Evolutionary conservation across 1,284 basidiomycete genomes (phyloP).

Genomic region (Ceratobasidium sp.): DNA sequence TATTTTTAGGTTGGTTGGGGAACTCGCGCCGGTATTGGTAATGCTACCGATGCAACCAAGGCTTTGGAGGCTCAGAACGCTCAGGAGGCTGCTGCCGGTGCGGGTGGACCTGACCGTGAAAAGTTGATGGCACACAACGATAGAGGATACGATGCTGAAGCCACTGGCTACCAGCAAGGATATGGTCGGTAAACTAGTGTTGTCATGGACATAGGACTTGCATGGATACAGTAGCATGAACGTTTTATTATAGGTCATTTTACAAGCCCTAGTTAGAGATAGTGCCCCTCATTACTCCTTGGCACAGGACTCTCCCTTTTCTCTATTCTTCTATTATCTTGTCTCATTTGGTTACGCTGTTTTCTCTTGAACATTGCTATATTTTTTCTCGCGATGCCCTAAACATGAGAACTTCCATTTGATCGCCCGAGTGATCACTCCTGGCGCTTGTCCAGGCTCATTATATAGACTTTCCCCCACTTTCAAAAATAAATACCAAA

Average conservation of each 20-base stretch:
- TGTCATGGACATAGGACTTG: constrained; percentile 12
- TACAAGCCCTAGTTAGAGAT: constrained; percentile 12
- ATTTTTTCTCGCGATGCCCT: neutral
- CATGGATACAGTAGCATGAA: constrained; percentile 26
- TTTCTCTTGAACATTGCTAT: neutral
- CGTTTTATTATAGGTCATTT: constrained; percentile 33
- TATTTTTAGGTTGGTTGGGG: constrained; percentile 80
- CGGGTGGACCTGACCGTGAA: constrained; percentile 29
- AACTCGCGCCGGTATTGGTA: constrained; percentile 86
- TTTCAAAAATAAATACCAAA: too few relatives aligned
- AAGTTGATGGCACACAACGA: constrained; percentile 21
- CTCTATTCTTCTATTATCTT: constrained; percentile 5
- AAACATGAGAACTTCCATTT: neutral
- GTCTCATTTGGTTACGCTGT: neutral
- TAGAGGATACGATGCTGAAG: constrained; percentile 30
- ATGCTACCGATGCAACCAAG: constrained; percentile 71
- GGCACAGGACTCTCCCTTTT: constrained; percentile 27
- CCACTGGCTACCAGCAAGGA: constrained; percentile 24
- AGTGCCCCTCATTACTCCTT: neutral
- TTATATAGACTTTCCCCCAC: too few relatives aligned
- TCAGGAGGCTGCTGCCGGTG: constrained; percentile 13
- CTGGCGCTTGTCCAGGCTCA: neutral
- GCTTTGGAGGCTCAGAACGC: constrained; percentile 55
- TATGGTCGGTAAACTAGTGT: constrained; percentile 24
- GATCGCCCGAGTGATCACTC: neutral